These are phyloP conservation scores for Carpinus fangiana DNA, from an alignment of 306 rosid genomes.

Conservation along the genomic window DNA sequence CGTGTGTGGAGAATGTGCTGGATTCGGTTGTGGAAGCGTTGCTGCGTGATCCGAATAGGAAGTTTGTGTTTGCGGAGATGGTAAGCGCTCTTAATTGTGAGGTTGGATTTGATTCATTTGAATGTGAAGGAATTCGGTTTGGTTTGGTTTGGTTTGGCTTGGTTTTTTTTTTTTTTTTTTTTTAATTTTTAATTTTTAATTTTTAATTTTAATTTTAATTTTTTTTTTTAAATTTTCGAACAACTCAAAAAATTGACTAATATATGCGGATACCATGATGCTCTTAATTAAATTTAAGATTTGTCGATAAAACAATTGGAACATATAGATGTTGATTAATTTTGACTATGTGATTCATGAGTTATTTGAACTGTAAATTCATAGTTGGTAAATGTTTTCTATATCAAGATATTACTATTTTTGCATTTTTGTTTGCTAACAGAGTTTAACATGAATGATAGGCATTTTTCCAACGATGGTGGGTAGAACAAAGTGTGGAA, in stretches of 20 bases:
- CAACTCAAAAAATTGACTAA: too few species aligned
- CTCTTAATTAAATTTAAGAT: too few species aligned
- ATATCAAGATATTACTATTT: background rate
- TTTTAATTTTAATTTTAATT: too few species aligned
- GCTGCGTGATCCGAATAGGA: conserved; percentile 74
- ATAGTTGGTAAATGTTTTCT: background rate
- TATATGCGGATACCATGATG: too few species aligned
- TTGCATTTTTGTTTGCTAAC: background rate
- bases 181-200: too few species aligned
- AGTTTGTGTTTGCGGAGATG: conserved; percentile 80
- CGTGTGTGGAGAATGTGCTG: conserved; percentile 78
- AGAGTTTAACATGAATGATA: conserved; percentile 19
- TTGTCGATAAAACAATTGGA: too few species aligned
- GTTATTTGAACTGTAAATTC: background rate
- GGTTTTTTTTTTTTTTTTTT: too few species aligned
- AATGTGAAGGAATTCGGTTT: background rate
- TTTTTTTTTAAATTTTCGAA: too few species aligned
- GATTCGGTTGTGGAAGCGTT: conserved; percentile 76
- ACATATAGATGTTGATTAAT: too few species aligned
- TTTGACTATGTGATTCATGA: too few species aligned
- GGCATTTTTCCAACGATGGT: conserved; percentile 89
- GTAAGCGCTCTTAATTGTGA: conserved; percentile 37
- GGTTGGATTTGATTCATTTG: background rate
- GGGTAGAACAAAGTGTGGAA: conserved; percentile 63
- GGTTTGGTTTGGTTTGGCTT: too few species aligned